Percentiles rank a stretch among this genome's conserved stretches.
These are phyloP conservation scores for Phylloboletellus chloephorus DNA, from an alignment of 1,284 basidiomycete genomes.

Conservation along the genomic window DNA sequence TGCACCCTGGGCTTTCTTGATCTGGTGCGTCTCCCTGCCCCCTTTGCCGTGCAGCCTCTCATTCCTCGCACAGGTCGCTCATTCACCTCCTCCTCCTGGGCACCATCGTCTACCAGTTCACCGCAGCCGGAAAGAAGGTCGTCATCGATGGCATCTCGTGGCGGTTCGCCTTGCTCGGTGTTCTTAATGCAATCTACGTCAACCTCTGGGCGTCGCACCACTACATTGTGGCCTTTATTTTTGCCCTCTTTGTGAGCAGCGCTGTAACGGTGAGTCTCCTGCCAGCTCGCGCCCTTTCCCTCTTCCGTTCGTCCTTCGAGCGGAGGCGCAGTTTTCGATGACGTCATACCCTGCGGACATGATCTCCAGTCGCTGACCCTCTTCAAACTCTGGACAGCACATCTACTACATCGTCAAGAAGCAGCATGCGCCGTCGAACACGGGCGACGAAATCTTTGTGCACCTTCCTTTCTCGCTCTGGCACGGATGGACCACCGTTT, in stretches of 20 bases:
- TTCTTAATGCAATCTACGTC: constrained; percentile 84
- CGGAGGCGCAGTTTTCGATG: constrained; percentile 2
- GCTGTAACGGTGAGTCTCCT: constrained; percentile 57
- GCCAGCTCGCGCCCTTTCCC: neutral
- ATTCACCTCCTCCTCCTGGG: constrained; percentile 86
- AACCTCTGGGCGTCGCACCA: constrained; percentile 69
- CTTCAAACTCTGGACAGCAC: constrained; percentile 42
- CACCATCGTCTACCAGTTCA: constrained; percentile 88
- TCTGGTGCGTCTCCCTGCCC: constrained; percentile 50
- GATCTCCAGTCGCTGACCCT: constrained; percentile 13
- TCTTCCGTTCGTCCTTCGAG: constrained; percentile 14
- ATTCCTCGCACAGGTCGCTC: constrained; percentile 51
- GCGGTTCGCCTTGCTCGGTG: constrained; percentile 81
- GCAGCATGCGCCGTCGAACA: constrained; percentile 60
- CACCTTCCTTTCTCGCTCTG: constrained; percentile 89
- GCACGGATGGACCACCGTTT: constrained; percentile 92
- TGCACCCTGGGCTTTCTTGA: constrained; percentile 80
- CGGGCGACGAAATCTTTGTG: constrained; percentile 73
- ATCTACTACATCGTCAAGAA: constrained; percentile 93
- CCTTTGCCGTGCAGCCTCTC: constrained; percentile 12
- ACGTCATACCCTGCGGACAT: constrained; percentile 5
- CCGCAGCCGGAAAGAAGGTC: constrained; percentile 69
- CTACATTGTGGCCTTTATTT: constrained; percentile 79
- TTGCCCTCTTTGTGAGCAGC: constrained; percentile 80
- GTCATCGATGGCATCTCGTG: constrained; percentile 85